Conservation (phyloP, 352 stramenopile species). For the Phytopythium sindhum region DNA sequence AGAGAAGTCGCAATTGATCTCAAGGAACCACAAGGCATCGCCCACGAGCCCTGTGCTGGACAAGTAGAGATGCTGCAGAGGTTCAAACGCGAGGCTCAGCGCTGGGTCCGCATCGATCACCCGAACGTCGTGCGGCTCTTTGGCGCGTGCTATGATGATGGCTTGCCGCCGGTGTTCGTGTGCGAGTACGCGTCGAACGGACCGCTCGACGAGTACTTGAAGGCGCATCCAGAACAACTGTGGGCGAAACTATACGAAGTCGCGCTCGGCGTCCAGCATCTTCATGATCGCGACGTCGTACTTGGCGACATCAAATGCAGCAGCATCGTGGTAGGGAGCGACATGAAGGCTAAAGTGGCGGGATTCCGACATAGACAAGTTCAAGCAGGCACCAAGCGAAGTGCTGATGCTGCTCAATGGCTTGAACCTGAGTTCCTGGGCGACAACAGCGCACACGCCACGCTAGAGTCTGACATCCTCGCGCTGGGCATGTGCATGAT, state of each 20-base stretch:
- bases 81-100: not conserved
- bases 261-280: conserved; percentile 5
- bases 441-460: conserved; percentile 2
- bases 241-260: conserved; percentile 8
- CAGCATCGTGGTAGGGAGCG: not conserved
- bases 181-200: conserved; percentile 2
- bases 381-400: too few relatives aligned
- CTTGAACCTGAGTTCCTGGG: conserved; percentile 21
- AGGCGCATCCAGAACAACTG: not conserved
- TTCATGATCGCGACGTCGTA: conserved; percentile 2
- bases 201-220: conserved; percentile 15
- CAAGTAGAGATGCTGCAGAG: not conserved
- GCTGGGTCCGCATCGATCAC: conserved; percentile 11
- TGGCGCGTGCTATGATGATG: not conserved
- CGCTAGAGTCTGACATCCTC: conserved; percentile 10
- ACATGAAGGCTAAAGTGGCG: not conserved
- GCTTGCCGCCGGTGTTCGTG: not conserved
- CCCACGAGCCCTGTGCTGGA: too few relatives aligned
- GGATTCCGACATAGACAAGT: not conserved
- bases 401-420: conserved; percentile 13
- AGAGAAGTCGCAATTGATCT: not conserved
- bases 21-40: not conserved
- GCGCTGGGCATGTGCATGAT: not conserved
- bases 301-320: not conserved
- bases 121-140: conserved; percentile 3